Conservation (phyloP, 2,329 filamentous ascomycete species). For the Alternaria postmessia region DNA sequence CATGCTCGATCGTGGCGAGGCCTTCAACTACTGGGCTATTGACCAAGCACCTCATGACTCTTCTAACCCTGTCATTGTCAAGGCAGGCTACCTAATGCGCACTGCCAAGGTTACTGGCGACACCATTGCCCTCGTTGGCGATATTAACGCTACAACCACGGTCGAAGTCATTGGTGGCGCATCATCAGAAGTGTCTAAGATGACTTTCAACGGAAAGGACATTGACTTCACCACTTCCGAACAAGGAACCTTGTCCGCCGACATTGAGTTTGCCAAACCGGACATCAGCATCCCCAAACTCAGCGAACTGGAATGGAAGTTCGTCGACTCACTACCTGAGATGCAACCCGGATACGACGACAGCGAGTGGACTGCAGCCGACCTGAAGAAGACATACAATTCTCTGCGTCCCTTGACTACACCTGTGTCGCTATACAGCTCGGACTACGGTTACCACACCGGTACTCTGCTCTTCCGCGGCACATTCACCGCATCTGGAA, state of each 20-base stretch:
- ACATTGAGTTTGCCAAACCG: constrained; percentile 60
- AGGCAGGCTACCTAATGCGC: constrained; percentile 71
- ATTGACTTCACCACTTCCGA: constrained; percentile 52
- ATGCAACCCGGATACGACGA: constrained; percentile 72
- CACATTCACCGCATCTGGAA: constrained; percentile 70
- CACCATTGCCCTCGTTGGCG: constrained; percentile 71
- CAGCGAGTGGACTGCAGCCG: constrained; percentile 68
- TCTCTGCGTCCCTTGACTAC: constrained; percentile 65
- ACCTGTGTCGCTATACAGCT: constrained; percentile 69
- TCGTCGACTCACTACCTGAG: constrained; percentile 76
- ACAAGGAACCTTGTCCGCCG: constrained; percentile 60
- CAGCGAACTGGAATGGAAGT: constrained; percentile 70
- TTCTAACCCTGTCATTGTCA: constrained; percentile 62
- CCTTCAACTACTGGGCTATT: constrained; percentile 74
- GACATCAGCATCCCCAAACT: constrained; percentile 66
- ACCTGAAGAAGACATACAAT: constrained; percentile 68
- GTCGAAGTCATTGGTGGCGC: constrained; percentile 74
- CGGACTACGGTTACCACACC: constrained; percentile 77
- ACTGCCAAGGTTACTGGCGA: constrained; percentile 64
- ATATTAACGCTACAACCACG: constrained; percentile 73
- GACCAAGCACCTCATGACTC: constrained; percentile 52
- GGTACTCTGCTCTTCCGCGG: constrained; percentile 75
- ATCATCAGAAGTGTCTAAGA: constrained; percentile 58
- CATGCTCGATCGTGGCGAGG: constrained; percentile 68
- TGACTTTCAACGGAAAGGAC: constrained; percentile 68